Evolutionary conservation across 805 yeast species (phyloP).

Genomic region (Kregervanrija delftensis): DNA sequence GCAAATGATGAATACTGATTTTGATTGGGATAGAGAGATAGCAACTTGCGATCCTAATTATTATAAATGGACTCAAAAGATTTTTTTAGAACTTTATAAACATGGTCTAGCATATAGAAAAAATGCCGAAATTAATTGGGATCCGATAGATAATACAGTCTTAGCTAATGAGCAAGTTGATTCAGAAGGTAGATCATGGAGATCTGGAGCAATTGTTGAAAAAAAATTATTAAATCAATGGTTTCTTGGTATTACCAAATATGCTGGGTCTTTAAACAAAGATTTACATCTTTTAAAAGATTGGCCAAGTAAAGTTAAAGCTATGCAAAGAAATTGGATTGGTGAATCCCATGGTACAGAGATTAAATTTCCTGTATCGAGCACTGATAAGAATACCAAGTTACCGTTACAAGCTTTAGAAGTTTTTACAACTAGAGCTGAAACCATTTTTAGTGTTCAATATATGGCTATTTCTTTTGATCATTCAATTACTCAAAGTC

Average conservation of each 20-base stretch:
- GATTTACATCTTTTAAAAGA: conserved; percentile 56
- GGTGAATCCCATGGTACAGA: conserved; percentile 82
- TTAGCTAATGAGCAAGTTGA: conserved; percentile 97
- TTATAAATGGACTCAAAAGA: conserved; percentile 87
- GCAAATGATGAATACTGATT: conserved; percentile 69
- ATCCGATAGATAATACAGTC: conserved; percentile 91
- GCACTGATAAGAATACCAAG: conserved; percentile 7
- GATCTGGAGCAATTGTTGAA: conserved; percentile 94
- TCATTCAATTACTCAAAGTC: conserved; percentile 51
- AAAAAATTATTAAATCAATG: conserved; percentile 78
- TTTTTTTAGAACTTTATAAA: conserved; percentile 66
- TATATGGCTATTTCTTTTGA: conserved; percentile 70
- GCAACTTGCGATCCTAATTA: conserved; percentile 83
- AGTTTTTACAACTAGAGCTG: conserved; percentile 85
- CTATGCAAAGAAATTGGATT: conserved; percentile 93
- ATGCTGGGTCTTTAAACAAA: conserved; percentile 56
- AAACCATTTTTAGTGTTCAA: conserved; percentile 78
- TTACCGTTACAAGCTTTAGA: conserved; percentile 27
- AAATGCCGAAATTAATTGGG: conserved; percentile 94
- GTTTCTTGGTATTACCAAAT: conserved; percentile 87
- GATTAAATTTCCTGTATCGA: conserved; percentile 38
- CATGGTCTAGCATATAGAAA: conserved; percentile 80
- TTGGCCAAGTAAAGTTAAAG: conserved; percentile 87
- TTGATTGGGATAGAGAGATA: conserved; percentile 91
- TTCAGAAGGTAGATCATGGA: conserved; percentile 84